Evolutionary conservation across 2,329 filamentous ascomycete genomes (phyloP), one percentile per base, ranked within the genome.

Genomic region (Nectriaceae sp.): DNA sequence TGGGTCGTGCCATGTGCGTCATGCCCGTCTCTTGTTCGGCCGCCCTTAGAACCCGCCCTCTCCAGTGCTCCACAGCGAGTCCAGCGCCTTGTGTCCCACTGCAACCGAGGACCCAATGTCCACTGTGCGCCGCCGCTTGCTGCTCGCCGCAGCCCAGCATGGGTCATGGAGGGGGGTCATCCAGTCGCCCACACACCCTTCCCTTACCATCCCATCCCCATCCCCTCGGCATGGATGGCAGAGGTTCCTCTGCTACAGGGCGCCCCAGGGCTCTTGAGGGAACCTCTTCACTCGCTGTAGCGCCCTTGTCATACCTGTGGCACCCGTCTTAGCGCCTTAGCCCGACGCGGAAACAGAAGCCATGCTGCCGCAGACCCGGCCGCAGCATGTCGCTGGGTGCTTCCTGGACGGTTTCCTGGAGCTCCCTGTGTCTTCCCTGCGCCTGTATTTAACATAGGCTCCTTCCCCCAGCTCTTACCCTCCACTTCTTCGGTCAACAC

Each of bases 401-500:
- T n/a, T n/a, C n/a, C n/a, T n/a, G n/a, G n/a, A n/a, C n/a, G n/a
- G n/a, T n/a, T 46, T 51, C 46, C 21, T 44, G 48, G 46, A 44
- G 46, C 52, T 43, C 57, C 48, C 42, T 26, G 47, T 44, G 44
- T 33, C 50, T 44, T 56, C 54, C 52, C 54, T 50, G 42, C 57
- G 50, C 52, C 51, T 62, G 55, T 66, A 66, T 66, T 65, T 66
- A 65, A 65, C 59, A 58, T 62, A 49, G 52, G 53, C 42, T 33
- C 48, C 44, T 48, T 58, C 63, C 60, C 37, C 60, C 60, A 63
- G 59, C 54, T 58, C 49, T 42, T 60, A 55, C 55, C 50, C 48
- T 57, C 55, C 58, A 52, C 58, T 63, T 58, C 55, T 61, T 60
- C 55, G 57, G 55, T 60, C 54, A 60, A 59, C 57, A 59, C 42